phyloP scores from a whole-genome alignment of 2,329 filamentous ascomycete species.

The Beauveria australis region DNA sequence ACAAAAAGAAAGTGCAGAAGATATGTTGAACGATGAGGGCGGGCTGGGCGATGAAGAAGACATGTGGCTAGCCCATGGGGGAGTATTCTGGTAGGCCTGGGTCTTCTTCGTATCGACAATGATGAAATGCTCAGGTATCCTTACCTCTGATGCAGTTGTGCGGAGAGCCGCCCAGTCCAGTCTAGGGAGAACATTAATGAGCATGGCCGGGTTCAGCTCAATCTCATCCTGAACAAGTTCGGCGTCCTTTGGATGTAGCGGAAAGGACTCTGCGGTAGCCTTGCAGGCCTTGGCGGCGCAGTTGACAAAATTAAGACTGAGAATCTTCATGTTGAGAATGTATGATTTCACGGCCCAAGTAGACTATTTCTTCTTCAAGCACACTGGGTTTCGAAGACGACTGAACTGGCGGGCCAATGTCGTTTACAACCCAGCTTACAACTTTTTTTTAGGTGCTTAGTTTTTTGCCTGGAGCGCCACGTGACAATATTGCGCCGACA shows the following conservation, averaged over 20 bases:
- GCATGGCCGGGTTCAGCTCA: slow-evolving; percentile 70
- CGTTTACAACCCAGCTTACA: slow-evolving; percentile 19
- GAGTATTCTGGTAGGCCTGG: too few species aligned
- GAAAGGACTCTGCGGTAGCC: slow-evolving; percentile 68
- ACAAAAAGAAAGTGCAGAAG: background rate
- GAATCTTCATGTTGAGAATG: slow-evolving; percentile 68
- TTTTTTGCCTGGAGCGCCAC: slow-evolving; percentile 18
- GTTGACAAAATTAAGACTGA: slow-evolving; percentile 92
- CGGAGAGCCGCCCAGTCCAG: slow-evolving; percentile 81
- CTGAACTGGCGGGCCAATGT: background rate
- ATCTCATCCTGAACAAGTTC: slow-evolving; percentile 84
- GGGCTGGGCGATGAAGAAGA: background rate
- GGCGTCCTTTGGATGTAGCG: slow-evolving; percentile 84
- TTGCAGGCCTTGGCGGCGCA: slow-evolving; percentile 97
- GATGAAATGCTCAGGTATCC: slow-evolving; percentile 14
- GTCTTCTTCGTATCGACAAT: background rate
- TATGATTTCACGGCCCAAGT: background rate
- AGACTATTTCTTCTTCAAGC: too few species aligned
- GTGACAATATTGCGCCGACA: slow-evolving; percentile 18
- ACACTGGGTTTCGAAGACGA: background rate
- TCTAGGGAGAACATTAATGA: slow-evolving; percentile 77
- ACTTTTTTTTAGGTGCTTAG: slow-evolving; percentile 21
- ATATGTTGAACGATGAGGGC: background rate
- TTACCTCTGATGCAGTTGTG: slow-evolving; percentile 68
- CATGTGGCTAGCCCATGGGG: too few species aligned